Evolutionary conservation across 2,329 filamentous ascomycete species (phyloP), one percentile per base, ranked within the genome.

Genomic region (Sarocladiaceae sp.): DNA sequence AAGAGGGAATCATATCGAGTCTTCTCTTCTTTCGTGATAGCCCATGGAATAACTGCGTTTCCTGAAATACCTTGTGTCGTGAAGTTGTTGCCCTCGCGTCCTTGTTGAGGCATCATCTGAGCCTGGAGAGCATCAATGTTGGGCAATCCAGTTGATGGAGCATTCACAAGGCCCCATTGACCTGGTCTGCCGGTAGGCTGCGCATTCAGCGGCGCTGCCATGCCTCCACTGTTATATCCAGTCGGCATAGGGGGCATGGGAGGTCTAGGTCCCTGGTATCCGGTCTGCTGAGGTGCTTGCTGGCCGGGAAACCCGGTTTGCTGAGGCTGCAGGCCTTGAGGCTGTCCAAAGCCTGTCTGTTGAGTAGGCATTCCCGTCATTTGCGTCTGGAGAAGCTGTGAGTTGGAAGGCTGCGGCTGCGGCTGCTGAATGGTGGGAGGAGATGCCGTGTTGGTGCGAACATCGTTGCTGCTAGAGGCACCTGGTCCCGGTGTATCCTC

Each of bases 111-210:
- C 91, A 98, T 97, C 82, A 98, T 93, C 50, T 89, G 86, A 46
- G 88, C 84, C 57, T 95, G 88, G 42, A 98, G 69, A 18, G 88
- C 86, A 59, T 96, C 89, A 43, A 98, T 94, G 55, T 96, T 96
- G 1, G 93, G 93, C 50, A 98, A 68, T 2, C 91, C 93, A 32
- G 82, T 85, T 4, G 90, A 78, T 2, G 93, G 93, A 2, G 89
- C 86, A 63, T 98, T 98, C 24, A 97, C 93, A 45, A 97, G 79
- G n/a, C 93, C 93, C 93, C 93, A 98, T 61, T 97, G 93, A 12
- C 93, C 93, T 5, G 93, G 91, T 27, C 80, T 72, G 10, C 93
- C 93, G 3, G 93, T 98, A 4, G 93, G 93, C 60, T 98, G 93
- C n/a, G 89, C 82, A 55, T 94, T 91, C 50, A 98, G 64, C 24